phyloP scores from a whole-genome alignment of 345 rosid genomes.

The Citrus inodora region DNA sequence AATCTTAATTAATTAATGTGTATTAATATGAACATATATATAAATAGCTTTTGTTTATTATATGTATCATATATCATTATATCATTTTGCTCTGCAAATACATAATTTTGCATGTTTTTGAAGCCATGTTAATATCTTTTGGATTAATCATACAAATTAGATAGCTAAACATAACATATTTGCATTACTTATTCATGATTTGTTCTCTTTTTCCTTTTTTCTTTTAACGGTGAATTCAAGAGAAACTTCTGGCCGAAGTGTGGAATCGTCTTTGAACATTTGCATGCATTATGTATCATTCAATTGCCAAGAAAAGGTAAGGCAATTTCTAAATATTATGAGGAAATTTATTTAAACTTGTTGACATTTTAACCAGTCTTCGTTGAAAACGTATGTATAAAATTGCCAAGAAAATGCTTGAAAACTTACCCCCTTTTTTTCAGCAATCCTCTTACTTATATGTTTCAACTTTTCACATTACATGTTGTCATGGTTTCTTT shows the following conservation, averaged over 20 bases:
- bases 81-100: not conserved
- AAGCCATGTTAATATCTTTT: not conserved
- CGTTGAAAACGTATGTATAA: not conserved
- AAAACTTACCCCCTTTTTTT: not conserved
- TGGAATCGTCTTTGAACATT: not conserved
- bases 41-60: slow-evolving; percentile 1
- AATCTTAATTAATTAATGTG: slow-evolving; percentile 5
- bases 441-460: not conserved
- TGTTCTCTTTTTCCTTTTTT: not conserved
- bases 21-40: not conserved
- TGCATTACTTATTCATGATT: not conserved
- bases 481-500: not conserved
- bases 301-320: slow-evolving; percentile 12
- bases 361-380: not conserved
- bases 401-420: not conserved
- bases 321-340: not conserved
- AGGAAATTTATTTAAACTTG: not conserved
- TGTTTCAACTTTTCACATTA: not conserved
- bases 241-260: not conserved
- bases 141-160: not conserved
- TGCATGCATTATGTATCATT: not conserved
- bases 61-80: not conserved
- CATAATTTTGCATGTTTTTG: slow-evolving; percentile 1
- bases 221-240: not conserved
- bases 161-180: not conserved